Evolutionary conservation across 148 eudicot genomes (phyloP).

Genomic region (Rhododendron vialii): DNA sequence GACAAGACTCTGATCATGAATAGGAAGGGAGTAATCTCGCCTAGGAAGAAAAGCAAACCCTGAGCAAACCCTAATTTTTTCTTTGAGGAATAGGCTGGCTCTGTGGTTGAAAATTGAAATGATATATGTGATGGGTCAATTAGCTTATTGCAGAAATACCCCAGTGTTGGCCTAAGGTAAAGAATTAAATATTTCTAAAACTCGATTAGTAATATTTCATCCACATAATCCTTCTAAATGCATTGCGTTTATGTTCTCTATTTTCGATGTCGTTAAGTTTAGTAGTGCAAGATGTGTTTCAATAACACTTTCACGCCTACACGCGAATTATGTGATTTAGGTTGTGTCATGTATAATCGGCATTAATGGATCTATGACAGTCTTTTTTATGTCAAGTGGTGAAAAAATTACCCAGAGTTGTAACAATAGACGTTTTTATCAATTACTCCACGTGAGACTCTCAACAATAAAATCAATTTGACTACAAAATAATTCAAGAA

Average conservation of each 20-base stretch:
- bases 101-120: not conserved
- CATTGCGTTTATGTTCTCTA: no score
- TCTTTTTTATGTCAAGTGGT: not conserved
- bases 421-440: not conserved
- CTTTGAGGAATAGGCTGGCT: not conserved
- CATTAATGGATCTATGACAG: no score
- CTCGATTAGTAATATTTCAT: not conserved
- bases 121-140: not conserved
- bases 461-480: not conserved
- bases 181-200: not conserved
- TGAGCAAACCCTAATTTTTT: not conserved
- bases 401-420: not conserved
- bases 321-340: no score
- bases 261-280: no score
- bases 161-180: not conserved
- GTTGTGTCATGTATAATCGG: not conserved
- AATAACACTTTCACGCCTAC: no score
- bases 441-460: no score
- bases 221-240: no score
- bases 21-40: not conserved
- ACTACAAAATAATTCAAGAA: not conserved
- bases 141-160: not conserved
- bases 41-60: not conserved
- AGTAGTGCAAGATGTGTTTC: not conserved
- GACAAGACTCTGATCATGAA: slow-evolving; percentile 5